Base-by-base conservation (phyloP, 2,329 filamentous ascomycete genomes). In the Penicillium sp. region DNA sequence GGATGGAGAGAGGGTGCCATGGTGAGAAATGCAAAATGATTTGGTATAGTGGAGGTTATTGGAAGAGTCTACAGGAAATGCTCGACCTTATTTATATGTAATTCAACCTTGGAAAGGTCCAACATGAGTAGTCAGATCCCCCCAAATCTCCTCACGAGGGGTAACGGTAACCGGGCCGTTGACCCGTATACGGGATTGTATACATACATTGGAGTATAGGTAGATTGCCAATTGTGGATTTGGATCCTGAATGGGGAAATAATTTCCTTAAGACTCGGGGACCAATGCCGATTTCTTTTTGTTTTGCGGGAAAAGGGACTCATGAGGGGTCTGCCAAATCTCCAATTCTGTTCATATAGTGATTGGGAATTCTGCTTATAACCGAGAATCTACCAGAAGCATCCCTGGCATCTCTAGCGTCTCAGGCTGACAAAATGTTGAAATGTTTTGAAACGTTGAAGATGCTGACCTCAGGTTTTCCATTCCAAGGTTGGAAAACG, bases 1-100 rank as follows among this genome's bases (percentile, higher is more conserved):
- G 83, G 82, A 68, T 85, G 82, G 17, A 85, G 72, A 19, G 75
- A 76, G 24, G 65, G 66, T 10, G 56, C 48, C 57, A 60, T 60
- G 21, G 19, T 48, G 33, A 45, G 21, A 8, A 12, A 40, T 64
- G 48, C 45, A 22, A 24, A 44, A 35, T 33, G 12, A 31, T 17
- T 21, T 21, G 28, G 22, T 45, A 28, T 17, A 29, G n/a, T 22
- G 15, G 17, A 17, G 31, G n/a, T 15, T 2, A 6, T 28, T 10
- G 3, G 15, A 19, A 21, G 3, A 17, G 6, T 24, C 8, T 9
- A 13, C 8, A 32, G 19, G 2, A 6, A 22, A 31, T 32, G 13
- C 17, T 22, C 5, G 4, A 17, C 8, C 26, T 5, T 5, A 42
- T 22, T 43, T 43, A 43, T 43, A 42, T 32, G 2, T 42, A 12